Conservation (phyloP, 257 asterid genomes). For the Cruciata laevipes region DNA sequence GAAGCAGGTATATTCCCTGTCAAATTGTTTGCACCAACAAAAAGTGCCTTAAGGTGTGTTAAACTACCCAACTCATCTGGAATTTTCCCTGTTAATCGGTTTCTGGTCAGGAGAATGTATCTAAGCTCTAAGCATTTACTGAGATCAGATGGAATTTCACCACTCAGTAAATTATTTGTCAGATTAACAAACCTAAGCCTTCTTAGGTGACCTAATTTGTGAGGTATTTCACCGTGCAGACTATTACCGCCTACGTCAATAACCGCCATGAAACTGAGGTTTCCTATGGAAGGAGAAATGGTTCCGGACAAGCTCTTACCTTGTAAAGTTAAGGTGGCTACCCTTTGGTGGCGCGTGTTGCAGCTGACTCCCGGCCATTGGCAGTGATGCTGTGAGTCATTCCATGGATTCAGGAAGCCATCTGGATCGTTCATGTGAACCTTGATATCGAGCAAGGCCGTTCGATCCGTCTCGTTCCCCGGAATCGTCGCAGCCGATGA, state of each 20-base stretch:
- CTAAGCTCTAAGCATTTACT: no score
- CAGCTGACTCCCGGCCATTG: conserved; percentile 20
- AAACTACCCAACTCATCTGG: no score
- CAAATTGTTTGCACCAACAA: no score
- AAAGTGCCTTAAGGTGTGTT: no score
- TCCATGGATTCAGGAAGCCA: conserved; percentile 11
- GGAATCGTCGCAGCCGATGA: conserved; percentile 4
- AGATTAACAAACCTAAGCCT: conserved; percentile 14
- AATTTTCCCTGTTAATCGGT: no score
- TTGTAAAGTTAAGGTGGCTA: conserved; percentile 12
- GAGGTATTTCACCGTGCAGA: conserved; percentile 26
- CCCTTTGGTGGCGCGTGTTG: conserved; percentile 18
- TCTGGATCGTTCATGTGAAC: background rate
- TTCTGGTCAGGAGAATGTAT: no score
- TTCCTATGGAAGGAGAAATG: conserved; percentile 30
- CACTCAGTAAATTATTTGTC: conserved; percentile 6
- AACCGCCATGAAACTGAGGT: conserved; percentile 25
- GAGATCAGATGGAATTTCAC: no score
- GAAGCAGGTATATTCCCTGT: no score
- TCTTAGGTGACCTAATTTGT: conserved; percentile 26
- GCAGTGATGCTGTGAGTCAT: conserved; percentile 9
- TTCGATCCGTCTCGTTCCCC: background rate
- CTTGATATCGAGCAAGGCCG: background rate
- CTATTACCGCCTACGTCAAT: conserved; percentile 16
- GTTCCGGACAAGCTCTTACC: conserved; percentile 26